Evolutionary conservation across 352 stramenopile genomes (phyloP).

Genomic region (Peronosclerospora sorghi): DNA sequence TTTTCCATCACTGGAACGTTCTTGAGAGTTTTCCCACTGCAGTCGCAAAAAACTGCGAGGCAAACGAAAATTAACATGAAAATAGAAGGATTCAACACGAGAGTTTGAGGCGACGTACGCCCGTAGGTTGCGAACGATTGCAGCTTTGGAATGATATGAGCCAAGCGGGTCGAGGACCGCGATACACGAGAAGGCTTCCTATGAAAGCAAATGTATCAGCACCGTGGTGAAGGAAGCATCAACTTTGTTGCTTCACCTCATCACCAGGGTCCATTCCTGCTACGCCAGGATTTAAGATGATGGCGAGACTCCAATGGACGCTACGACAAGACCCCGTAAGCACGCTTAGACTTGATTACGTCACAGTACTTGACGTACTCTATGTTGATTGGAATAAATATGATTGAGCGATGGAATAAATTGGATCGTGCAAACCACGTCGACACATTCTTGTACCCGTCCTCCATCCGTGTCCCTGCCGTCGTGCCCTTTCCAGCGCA

Average conservation of each 20-base stretch:
- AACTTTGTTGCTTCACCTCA: conserved; percentile 12
- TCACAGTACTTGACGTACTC: conserved; percentile 31
- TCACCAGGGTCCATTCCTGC: conserved; percentile 22
- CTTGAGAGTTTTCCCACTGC: conserved; percentile 32
- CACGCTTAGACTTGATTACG: background rate
- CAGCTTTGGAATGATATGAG: conserved; percentile 46
- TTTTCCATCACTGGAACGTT: conserved; percentile 1
- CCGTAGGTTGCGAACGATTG: conserved; percentile 47
- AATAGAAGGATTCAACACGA: background rate
- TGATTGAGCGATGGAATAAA: conserved; percentile 59
- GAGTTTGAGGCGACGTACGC: conserved; percentile 20
- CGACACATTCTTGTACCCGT: conserved; percentile 67
- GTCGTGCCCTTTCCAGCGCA: conserved; percentile 30
- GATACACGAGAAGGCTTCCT: conserved; percentile 43
- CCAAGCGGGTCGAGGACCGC: conserved; percentile 61
- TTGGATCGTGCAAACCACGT: conserved; percentile 57
- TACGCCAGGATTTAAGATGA: conserved; percentile 59
- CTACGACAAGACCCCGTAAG: conserved; percentile 17
- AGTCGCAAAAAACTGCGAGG: conserved; percentile 33
- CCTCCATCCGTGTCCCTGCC: conserved; percentile 25
- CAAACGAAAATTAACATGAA: background rate
- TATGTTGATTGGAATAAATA: conserved; percentile 85
- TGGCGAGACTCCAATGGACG: conserved; percentile 71
- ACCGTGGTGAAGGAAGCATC: background rate
- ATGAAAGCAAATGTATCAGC: conserved; percentile 1